phyloP scores from a whole-genome alignment of 2,329 filamentous ascomycete species.

The Ceratocystis cacaofunesta region DNA sequence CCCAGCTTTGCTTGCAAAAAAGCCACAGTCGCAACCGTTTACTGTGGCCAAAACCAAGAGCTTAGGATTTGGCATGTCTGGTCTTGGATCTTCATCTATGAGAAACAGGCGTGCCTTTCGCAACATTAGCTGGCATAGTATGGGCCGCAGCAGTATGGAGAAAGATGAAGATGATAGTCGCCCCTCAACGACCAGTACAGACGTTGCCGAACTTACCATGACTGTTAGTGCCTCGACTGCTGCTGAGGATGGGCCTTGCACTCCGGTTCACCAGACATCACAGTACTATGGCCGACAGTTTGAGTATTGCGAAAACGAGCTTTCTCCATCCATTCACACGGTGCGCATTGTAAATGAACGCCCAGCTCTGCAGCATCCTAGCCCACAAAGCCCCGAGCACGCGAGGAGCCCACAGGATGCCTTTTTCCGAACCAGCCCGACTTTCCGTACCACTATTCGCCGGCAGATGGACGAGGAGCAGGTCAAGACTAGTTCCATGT shows the following conservation, averaged over 20 bases:
- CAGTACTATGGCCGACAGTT: not conserved
- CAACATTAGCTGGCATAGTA: slow-evolving; percentile 2
- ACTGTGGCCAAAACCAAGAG: not conserved
- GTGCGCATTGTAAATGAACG: slow-evolving; percentile 14
- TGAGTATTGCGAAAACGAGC: slow-evolving; percentile 12
- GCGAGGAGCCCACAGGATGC: slow-evolving; percentile 9
- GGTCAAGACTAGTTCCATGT: not conserved
- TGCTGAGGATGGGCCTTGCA: slow-evolving; percentile 3
- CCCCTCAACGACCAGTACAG: slow-evolving; percentile 5
- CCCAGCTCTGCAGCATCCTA: slow-evolving; percentile 14
- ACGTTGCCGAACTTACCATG: slow-evolving; percentile 5
- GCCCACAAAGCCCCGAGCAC: slow-evolving; percentile 13
- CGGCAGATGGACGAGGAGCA: slow-evolving; percentile 12
- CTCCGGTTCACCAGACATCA: slow-evolving; percentile 4
- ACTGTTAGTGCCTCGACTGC: slow-evolving; percentile 9
- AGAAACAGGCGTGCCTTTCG: not conserved
- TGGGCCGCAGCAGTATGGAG: not conserved
- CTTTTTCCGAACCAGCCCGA: slow-evolving; percentile 15
- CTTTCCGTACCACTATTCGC: slow-evolving; percentile 13
- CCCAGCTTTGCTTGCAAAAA: slow-evolving; percentile 11
- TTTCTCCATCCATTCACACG: slow-evolving; percentile 14
- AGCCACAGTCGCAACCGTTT: not conserved
- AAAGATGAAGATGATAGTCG: slow-evolving; percentile 2
- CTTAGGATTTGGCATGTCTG: not conserved
- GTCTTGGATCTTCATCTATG: not conserved